Evolutionary conservation across 345 rosid genomes (phyloP).

Genomic region (Cardiospermum halicacabum): DNA sequence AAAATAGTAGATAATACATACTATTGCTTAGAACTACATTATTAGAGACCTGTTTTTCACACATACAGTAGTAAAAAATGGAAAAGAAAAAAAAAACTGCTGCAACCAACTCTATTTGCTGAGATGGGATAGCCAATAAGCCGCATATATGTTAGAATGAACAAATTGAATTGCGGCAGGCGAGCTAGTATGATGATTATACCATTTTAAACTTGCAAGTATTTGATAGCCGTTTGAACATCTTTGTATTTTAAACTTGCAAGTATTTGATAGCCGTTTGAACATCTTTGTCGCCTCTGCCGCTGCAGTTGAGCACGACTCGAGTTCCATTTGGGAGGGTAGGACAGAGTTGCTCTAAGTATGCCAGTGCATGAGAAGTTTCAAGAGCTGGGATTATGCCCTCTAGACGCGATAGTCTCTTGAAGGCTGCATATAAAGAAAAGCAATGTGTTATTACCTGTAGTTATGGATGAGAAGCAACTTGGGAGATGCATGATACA

Average conservation of each 20-base stretch:
- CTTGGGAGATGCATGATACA: too few relatives aligned
- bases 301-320: constrained; percentile 85
- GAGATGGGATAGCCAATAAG: background rate
- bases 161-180: background rate
- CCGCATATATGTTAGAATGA: background rate
- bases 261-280: constrained; percentile 73
- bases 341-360: constrained; percentile 79
- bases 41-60: too few relatives aligned
- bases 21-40: too few relatives aligned
- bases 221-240: constrained; percentile 77
- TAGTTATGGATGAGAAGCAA: background rate
- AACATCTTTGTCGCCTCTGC: constrained; percentile 96
- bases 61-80: constrained; percentile 6
- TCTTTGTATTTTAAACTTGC: constrained; percentile 74
- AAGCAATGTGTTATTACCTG: too few relatives aligned
- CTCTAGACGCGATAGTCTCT: constrained; percentile 71
- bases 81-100: too few relatives aligned
- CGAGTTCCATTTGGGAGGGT: constrained; percentile 54
- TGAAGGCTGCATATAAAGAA: constrained; percentile 53
- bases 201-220: constrained; percentile 47
- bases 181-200: background rate
- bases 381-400: constrained; percentile 91
- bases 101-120: constrained; percentile 8
- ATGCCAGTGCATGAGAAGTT: constrained; percentile 87
- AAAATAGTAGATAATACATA: too few relatives aligned